Evolutionary conservation across 768 basidiomycete species (phyloP), one percentile per base, ranked within the genome.

Genomic region (Asterophora lycoperdoides): DNA sequence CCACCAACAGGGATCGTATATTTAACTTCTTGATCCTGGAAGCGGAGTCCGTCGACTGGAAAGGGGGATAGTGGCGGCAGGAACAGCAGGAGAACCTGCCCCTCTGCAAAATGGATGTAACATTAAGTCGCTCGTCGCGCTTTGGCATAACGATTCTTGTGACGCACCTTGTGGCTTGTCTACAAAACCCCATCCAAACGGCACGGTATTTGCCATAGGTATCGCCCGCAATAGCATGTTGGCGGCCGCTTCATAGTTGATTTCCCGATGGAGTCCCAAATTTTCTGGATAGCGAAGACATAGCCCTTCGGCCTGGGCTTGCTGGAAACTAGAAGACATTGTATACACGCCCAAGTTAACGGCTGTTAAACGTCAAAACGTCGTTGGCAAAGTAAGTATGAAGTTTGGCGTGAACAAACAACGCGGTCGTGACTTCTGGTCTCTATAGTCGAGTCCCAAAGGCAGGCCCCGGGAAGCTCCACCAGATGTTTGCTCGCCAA

Each of bases 11-110:
- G 73, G 5, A 85, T 72, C 32, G 67, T 64, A 59, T 73, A 81
- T 56, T 80, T 79, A 36, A 76, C 75, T 60, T 92, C 89, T 45
- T 79, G 67, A 49, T 90, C 89, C 55, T 84, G 80, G 61, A 77
- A 93, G 35, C 86, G 80, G 48, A 92, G 73, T 15, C 89, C 89
- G 57, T 93, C 89, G 49, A 72, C 77, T 17, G 87, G 88, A 61
- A 87, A 86, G 2, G 77, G 73, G 19, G 73, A 58, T 49, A 78
- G 78, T 11, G 69, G 73, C 8, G 79, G 78, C 38, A 89, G 67
- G 66, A 77, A 89, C 38, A 91, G 65, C n/a, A 91, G 75, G 30
- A 75, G 70, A 26, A 83, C 67, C 57, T 82, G 76, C 0, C 85
- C 86, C 58, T 88, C 88, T 87, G 46, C 8, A 44, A 8, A 29